These are phyloP conservation scores for Bocquillonia castaneifolia DNA, from an alignment of 441 rosid species.

Conservation along the genomic window DNA sequence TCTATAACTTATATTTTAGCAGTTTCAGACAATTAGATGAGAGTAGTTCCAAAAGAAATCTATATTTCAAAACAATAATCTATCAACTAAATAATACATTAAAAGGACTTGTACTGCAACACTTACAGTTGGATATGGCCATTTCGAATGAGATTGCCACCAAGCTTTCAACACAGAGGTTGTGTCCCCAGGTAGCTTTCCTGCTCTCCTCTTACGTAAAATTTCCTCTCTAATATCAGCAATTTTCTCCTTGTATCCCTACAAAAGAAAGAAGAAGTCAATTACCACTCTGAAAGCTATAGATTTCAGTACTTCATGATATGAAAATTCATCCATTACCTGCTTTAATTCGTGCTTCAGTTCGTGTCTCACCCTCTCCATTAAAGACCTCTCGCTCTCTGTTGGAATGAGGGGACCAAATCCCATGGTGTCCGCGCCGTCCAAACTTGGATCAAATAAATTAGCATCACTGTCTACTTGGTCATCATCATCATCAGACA, in stretches of 20 bases:
- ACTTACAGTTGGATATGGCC: conserved; percentile 98
- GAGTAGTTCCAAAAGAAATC: neutral
- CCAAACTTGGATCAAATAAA: conserved; percentile 77
- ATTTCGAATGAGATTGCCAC: conserved; percentile 98
- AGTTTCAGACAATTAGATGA: neutral
- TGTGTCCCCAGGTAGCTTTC: conserved; percentile 95
- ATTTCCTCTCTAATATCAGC: conserved; percentile 97
- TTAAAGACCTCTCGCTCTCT: conserved; percentile 87
- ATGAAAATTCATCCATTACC: conserved; percentile 31
- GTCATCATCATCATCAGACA: conserved; percentile 98
- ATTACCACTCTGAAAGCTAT: neutral
- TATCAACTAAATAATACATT: no score
- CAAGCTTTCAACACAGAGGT: conserved; percentile 86
- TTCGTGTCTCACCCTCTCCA: conserved; percentile 97
- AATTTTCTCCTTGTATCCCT: conserved; percentile 97
- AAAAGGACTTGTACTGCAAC: neutral
- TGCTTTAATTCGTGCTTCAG: conserved; percentile 93
- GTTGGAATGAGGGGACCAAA: conserved; percentile 95
- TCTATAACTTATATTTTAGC: neutral
- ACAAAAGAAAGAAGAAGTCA: neutral
- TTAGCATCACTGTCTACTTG: conserved; percentile 83
- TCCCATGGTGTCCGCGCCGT: conserved; percentile 65
- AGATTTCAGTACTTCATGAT: neutral
- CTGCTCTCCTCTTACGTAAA: conserved; percentile 93
- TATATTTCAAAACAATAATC: no score